These are phyloP conservation scores for Heritiera littoralis DNA, from an alignment of 345 rosid species.

Conservation along the genomic window DNA sequence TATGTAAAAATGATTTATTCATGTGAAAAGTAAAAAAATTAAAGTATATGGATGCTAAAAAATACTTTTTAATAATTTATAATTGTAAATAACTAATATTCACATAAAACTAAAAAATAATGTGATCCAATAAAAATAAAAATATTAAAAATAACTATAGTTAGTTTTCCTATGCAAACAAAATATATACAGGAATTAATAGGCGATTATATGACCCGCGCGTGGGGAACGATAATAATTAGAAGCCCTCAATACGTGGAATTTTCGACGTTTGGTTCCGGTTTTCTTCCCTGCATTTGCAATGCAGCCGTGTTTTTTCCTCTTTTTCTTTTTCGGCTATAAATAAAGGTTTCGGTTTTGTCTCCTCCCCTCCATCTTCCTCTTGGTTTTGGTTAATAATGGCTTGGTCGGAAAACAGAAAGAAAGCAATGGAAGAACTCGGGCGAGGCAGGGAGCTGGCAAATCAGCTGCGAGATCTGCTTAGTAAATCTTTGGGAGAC, in stretches of 20 bases:
- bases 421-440: constrained; percentile 41
- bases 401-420: neutral
- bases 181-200: too few species aligned
- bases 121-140: too few species aligned
- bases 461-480: constrained; percentile 21
- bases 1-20: too few species aligned
- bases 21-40: too few species aligned
- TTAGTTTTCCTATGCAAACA: too few species aligned
- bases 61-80: too few species aligned
- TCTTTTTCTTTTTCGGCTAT: neutral
- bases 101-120: too few species aligned
- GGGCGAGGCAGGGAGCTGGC: constrained; percentile 37
- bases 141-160: too few species aligned
- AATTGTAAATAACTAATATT: too few species aligned
- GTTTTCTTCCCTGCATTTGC: constrained; percentile 9
- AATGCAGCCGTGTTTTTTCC: neutral
- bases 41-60: too few species aligned
- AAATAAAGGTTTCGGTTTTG: neutral
- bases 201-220: neutral
- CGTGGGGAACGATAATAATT: neutral
- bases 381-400: neutral
- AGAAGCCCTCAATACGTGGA: neutral
- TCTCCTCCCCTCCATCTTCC: neutral
- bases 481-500: neutral
- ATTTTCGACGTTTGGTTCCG: neutral